Base-by-base conservation (phyloP, 192 early-diverging fungal species). In the Tieghemiomyces parasiticus region DNA sequence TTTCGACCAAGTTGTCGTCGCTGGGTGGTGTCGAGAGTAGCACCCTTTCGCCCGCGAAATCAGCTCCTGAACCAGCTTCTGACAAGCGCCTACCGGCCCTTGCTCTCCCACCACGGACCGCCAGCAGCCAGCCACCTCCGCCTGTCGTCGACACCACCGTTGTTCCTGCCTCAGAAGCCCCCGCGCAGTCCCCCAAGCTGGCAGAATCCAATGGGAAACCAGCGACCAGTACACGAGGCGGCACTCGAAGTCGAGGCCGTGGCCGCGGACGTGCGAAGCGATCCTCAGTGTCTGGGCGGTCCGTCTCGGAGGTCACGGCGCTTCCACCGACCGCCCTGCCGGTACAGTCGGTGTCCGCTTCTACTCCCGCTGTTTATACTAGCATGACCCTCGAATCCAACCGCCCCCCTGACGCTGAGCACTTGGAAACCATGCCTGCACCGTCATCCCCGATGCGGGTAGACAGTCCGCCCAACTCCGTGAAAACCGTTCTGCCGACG, bases 1-100 rank as follows among this genome's bases (percentile, higher is more conserved):
- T 58, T 16, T 58, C 55, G n/a, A 58, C 31, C 1, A 34, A 38
- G 35, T 26, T 58, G 32, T 38, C 35, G 2, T 58, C 55, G n/a
- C n/a, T n/a, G n/a, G 19, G 33, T 38, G 16, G 20, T 31, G 12
- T 50, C 49, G 2, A 25, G 26, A 2, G 4, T 50, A 3, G n/a
- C 49, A 10, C 20, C 49, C 49, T 46, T 46, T 25, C 49, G 49
- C 24, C 49, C 26, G 12, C 49, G 10, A 22, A 50, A 25, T 26
- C 22, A 20, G 10, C 24, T 22, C 22, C 49, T 2, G 49, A 50
- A 10, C 4, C 49, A 2, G 22, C n/a, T 10, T 3, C 49, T 25
- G 26, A 22, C 22, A 26, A 25, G 26, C 10, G 26, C 13, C 26
- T 19, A 25, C 49, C 49, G 12, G 49, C 24, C 2, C 2, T 28